Evolutionary conservation across 2,329 filamentous ascomycete genomes (phyloP), one percentile per base, ranked within the genome.

Genomic region (Coniella lustricola): DNA sequence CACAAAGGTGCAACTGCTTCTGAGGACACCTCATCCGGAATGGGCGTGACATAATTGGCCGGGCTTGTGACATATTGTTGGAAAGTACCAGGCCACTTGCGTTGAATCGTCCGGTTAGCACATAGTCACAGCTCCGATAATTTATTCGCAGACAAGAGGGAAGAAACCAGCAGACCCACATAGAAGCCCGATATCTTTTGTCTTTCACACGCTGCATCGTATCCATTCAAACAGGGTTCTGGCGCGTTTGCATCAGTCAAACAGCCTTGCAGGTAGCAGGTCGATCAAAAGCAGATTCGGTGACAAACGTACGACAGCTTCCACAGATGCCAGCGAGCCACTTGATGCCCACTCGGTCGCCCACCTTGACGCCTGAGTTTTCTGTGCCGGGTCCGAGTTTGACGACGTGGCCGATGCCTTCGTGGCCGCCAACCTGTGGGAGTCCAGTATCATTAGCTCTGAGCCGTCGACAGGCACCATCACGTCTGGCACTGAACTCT

Each of bases 261-360:
- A 31, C 7, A n/a, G 37, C 14, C 4, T 12, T 7, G n/a, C 14
- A 17, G 17, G 5, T 10, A 29, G 25, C 10, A 5, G 63, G 42
- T 5, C 20, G 20, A 53, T 38, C 17, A n/a, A n/a, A n/a, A n/a
- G n/a, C n/a, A n/a, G n/a, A n/a, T n/a, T n/a, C n/a, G n/a, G n/a
- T n/a, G n/a, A n/a, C n/a, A n/a, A n/a, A n/a, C 44, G 43, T 31
- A 52, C 50, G 36, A 63, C 75, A 76, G 56, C 69, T 67, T 43
- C 73, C 73, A 60, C 81, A 85, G 21, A 75, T 75, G 29, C 65
- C 72, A 14, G 75, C 67, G 50, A 84, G 67, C 80, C 81, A 85
- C 64, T 87, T 87, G 60, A 87, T 77, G 13, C 84, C 84, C 8
- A 87, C 84, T 7, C 82, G 72, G 56, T 86, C 77, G 4, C 82